Evolutionary conservation across 208 protist species (phyloP).

Genomic region (Naegleria fowleri): DNA sequence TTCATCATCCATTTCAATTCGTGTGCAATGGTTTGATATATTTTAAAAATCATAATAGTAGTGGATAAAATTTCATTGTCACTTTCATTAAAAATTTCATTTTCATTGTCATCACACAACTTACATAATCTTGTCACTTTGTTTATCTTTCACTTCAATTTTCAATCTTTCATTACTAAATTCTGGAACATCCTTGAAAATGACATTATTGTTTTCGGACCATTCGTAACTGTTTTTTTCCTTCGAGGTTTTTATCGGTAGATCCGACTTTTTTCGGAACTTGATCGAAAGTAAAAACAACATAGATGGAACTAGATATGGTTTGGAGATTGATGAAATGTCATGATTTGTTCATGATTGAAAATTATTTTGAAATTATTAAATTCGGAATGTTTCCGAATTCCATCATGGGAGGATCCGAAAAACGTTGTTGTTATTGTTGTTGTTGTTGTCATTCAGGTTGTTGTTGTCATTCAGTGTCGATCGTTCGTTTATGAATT

Average conservation of each 20-base stretch:
- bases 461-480: too few relatives aligned
- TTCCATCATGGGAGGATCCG: too few relatives aligned
- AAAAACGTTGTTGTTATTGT: too few relatives aligned
- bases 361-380: too few relatives aligned
- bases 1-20: too few relatives aligned
- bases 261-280: neutral
- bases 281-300: neutral
- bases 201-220: neutral
- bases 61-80: too few relatives aligned
- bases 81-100: too few relatives aligned
- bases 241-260: neutral
- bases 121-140: neutral
- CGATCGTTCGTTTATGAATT: too few relatives aligned
- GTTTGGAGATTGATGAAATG: neutral
- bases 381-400: too few relatives aligned
- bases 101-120: neutral
- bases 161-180: neutral
- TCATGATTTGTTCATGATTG: neutral
- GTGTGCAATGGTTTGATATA: too few relatives aligned
- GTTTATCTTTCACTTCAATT: conserved; percentile 6
- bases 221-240: neutral
- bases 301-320: neutral
- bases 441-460: too few relatives aligned
- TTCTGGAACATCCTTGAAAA: neutral
- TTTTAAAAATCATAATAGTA: too few relatives aligned